These are phyloP conservation scores for Fonsecaea multimorphosa DNA, from an alignment of 2,329 filamentous ascomycete species.

Conservation along the genomic window DNA sequence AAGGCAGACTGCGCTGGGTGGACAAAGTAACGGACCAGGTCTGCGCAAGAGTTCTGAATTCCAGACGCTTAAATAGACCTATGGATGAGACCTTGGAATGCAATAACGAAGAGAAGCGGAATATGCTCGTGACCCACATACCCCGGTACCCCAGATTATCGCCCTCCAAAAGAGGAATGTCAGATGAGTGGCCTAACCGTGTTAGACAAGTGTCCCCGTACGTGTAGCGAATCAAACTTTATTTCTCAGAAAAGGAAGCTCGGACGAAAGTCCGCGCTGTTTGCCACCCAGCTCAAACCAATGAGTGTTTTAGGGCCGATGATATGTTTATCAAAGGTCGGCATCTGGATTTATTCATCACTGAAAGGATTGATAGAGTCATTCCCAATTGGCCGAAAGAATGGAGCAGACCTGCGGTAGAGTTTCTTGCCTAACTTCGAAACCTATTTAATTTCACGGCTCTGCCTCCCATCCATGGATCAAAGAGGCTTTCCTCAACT, in stretches of 20 bases:
- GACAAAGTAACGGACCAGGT: neutral
- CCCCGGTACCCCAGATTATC: neutral
- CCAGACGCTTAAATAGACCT: neutral
- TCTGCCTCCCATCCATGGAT: neutral
- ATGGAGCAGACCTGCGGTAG: neutral
- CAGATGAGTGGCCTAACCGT: conserved; percentile 5
- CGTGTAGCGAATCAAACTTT: neutral
- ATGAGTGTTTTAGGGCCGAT: conserved; percentile 16
- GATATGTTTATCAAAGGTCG: neutral
- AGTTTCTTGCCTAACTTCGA: neutral
- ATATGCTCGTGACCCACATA: neutral
- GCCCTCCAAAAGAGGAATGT: conserved; percentile 14
- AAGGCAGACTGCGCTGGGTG: neutral
- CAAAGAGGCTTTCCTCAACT: neutral
- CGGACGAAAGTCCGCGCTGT: neutral
- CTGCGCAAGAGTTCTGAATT: neutral
- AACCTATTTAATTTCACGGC: neutral
- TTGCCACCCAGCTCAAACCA: neutral
- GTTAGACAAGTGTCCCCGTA: neutral
- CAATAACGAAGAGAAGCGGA: neutral
- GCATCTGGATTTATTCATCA: neutral
- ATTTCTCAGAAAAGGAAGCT: conserved; percentile 3
- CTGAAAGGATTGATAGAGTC: neutral
- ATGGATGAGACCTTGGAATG: neutral
- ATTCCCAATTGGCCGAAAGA: neutral